Base-by-base conservation (phyloP, 1,139 yeast species). In the Yamadazyma diddensiae region DNA sequence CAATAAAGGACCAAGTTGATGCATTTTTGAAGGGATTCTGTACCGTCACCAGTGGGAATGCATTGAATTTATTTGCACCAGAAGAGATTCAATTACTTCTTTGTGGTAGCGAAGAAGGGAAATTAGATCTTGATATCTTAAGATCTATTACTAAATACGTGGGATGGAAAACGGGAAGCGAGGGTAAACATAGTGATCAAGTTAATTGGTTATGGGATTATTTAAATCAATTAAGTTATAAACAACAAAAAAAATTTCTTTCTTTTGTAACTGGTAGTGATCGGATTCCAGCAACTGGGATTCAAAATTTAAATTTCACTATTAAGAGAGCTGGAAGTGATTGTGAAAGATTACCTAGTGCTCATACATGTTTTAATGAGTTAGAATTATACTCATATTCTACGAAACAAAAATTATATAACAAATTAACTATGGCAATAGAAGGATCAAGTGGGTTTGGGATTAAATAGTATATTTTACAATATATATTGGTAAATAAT, bases 311-410 rank as follows among this genome's bases (percentile, higher is more conserved):
- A 59, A 70, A 70, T 26, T 82, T 90, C 49, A 81, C 81, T 41
- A 75, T 85, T 29, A 70, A 79, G 23, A 62, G 71, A 34, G 46
- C 78, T 14, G 81, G 82, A 3, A 65, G 60, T 2, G 77, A 74
- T 39, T 54, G 65, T 33, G 61, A 72, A 4, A 62, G 82, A 31
- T 59, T 88, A 18, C 97, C 97, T 0, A 62, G 82, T 8, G 90
- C 97, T 0, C 97, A 90, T 50, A 92, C 97, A 0, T 92, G 97
- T 49, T 92, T 90, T 60, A 90, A 88, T 52, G 96, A 90, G 59
- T 57, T 92, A 25, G 85, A 92, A 34, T 45, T 92, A 6, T 83
- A 79, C 57, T 78, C 77, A 31, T 92, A 90, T 53, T 47, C 57
- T 5, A 52, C 73, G 4, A 64, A 65, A 38, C 75, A 68, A 17